These are phyloP conservation scores for Chaetoceros muelleri DNA, from an alignment of 108 stramenopile species.

Conservation along the genomic window DNA sequence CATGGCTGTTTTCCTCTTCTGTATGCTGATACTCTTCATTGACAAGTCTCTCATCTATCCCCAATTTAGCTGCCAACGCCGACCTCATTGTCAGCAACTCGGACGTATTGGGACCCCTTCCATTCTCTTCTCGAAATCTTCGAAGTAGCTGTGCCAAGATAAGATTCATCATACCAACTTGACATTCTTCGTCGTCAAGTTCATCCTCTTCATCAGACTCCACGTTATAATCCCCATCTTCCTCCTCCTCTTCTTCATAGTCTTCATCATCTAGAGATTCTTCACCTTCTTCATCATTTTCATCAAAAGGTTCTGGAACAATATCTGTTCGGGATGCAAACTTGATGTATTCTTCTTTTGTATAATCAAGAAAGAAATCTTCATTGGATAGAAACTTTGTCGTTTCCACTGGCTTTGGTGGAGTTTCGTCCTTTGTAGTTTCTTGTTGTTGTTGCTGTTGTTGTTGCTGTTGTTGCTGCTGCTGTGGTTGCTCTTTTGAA, in stretches of 20 bases:
- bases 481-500: no score
- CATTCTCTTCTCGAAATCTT: constrained; percentile 73
- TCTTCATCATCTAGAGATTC: constrained; percentile 13
- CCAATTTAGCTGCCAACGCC: constrained; percentile 60
- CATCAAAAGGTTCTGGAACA: constrained; percentile 17
- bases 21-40: background rate
- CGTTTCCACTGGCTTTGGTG: no score
- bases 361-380: constrained; percentile 84
- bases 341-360: constrained; percentile 51
- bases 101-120: constrained; percentile 64
- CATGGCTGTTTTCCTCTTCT: background rate
- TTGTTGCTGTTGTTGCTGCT: background rate
- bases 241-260: constrained; percentile 20
- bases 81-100: constrained; percentile 69
- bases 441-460: background rate
- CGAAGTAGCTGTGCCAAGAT: constrained; percentile 63
- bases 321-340: constrained; percentile 79
- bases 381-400: constrained; percentile 36
- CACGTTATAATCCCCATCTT: constrained; percentile 14
- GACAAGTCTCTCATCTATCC: constrained; percentile 23
- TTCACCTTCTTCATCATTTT: constrained; percentile 9
- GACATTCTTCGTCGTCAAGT: constrained; percentile 38
- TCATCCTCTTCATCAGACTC: constrained; percentile 21
- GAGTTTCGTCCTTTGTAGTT: constrained; percentile 3
- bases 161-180: constrained; percentile 75